Evolutionary conservation across 2,329 filamentous ascomycete species (phyloP).

Genomic region (Teratosphaeria zuluensis): DNA sequence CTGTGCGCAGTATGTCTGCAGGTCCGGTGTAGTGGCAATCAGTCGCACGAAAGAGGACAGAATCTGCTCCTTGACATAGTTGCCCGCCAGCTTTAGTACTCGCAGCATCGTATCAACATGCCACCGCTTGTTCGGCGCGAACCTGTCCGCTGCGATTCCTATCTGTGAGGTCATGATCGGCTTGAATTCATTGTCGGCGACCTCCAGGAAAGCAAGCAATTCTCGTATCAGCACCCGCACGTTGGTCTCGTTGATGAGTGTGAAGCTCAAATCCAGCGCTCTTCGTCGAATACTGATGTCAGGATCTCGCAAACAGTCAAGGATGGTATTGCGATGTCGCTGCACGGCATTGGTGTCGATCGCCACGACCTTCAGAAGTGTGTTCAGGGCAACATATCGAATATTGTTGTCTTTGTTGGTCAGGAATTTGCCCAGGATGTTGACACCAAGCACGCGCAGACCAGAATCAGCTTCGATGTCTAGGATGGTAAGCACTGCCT

Average conservation of each 20-base stretch:
- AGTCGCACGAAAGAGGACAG: slow-evolving; percentile 92
- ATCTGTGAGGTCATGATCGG: slow-evolving; percentile 97
- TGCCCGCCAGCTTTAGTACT: slow-evolving; percentile 85
- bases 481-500: slow-evolving; percentile 90
- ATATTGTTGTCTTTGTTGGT: slow-evolving; percentile 99
- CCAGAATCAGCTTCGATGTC: slow-evolving; percentile 98
- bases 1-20: slow-evolving; percentile 93
- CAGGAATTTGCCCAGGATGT: slow-evolving; percentile 95
- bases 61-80: slow-evolving; percentile 96
- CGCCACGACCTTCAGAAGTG: slow-evolving; percentile 92
- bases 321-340: slow-evolving; percentile 89
- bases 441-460: slow-evolving; percentile 85
- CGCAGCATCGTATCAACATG: slow-evolving; percentile 96
- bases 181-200: slow-evolving; percentile 98
- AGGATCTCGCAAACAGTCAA: slow-evolving; percentile 90
- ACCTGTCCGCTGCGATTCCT: slow-evolving; percentile 90
- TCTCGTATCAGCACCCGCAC: slow-evolving; percentile 89
- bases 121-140: slow-evolving; percentile 94
- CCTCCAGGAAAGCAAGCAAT: slow-evolving; percentile 86
- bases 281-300: slow-evolving; percentile 95
- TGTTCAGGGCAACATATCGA: slow-evolving; percentile 94
- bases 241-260: slow-evolving; percentile 93
- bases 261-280: slow-evolving; percentile 96
- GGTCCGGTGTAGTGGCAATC: slow-evolving; percentile 84
- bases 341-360: slow-evolving; percentile 97